Evolutionary conservation across 2,329 filamentous ascomycete species (phyloP), one percentile per base, ranked within the genome.

Genomic region (Alternaria gaisen): DNA sequence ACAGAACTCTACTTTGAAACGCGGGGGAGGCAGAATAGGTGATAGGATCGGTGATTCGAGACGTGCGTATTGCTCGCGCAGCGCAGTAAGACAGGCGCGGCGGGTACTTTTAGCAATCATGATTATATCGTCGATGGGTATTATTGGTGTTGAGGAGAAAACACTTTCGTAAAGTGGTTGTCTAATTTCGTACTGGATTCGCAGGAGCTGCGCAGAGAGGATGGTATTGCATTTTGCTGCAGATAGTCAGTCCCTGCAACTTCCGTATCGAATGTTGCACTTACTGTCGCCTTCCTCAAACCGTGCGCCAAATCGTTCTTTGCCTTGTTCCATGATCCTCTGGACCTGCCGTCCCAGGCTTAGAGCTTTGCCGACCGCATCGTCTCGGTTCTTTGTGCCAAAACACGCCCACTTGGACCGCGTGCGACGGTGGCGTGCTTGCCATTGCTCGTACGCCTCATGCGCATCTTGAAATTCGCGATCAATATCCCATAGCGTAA

Each of bases 401-500:
- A 77, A 67, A 47, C 72, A 73, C 14, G 62, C 61, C 75, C 72
- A 78, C 16, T 55, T 46, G 7, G 72, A 60, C 5, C 72, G 67
- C 44, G 60, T 70, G 30, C 63, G 66, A 24, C 58, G 64, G 34
- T 67, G 60, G 20, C 67, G 66, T 10, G 67, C 61, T 53, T 69
- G 64, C 65, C 71, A 72, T 64, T 75, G 73, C 56, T 73, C 69
- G 59, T 78, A 78, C 12, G 72, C 68, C 28, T 77, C 73, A 58
- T 73, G 61, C 18, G 72, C 68, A 47, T 74, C 72, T 43, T 75
- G 72, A 47, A 78, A 77, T 44, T 77, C 73, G 56, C 70, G 72
- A 24, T 77, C 75, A 44, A 78, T 76, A 55, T 78, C 75, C 75
- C 75, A 78, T 6, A 78, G 65, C 9, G 71, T 68, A 24, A 77